Base-by-base conservation (phyloP, 306 rosid species). In the Malus domestica region DNA sequence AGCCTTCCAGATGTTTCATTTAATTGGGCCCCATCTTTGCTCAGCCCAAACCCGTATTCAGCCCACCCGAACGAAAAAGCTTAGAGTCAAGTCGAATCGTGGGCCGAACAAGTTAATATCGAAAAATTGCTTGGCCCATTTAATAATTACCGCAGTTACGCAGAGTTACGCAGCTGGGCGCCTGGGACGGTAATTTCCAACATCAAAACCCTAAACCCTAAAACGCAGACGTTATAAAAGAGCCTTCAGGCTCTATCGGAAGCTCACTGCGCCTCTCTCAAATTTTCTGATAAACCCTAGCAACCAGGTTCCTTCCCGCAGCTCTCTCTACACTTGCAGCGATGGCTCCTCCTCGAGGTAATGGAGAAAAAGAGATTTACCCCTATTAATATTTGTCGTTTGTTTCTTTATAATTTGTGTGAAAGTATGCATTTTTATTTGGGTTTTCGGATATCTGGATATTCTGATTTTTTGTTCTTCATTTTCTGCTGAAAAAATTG, bases 291-390 rank as follows among this genome's bases (percentile, higher is more conserved):
- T 75, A 32, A 72, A 72, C 60, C 66, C 82, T 71, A 51, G 45
- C 51, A 63, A 52, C 16, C 66, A 2, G 32, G 6, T 11, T n/a
- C 4, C 77, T 5, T 27, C 20, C 68, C 58, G 16, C 59, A 20
- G 25, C 54, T 44, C 20, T 22, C 8, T 64, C 4, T 11, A 8
- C 55, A 2, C 40, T 30, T 4, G n/a, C 69, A 59, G 65, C 55
- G 30, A 82, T 82, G 85, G 80, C 76, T 66, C 78, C 78, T 44
- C 85, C 85, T 55, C 55, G 85, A 66, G 85, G 85, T 81, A 77
- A 52, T n/a, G 25, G 27, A 8, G 5, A 14, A 20, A 10, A 35
- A 22, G 16, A 54, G 20, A 10, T 27, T 51, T 2, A 51, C 20
- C 27, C 5, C 44, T 25, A 20, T 0, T 20, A 0, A 19, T 60